Percentiles rank a stretch among this genome's conserved stretches.
These are phyloP conservation scores for Sugiyamaella pinicola DNA, from an alignment of 1,139 yeast species.

Conservation along the genomic window DNA sequence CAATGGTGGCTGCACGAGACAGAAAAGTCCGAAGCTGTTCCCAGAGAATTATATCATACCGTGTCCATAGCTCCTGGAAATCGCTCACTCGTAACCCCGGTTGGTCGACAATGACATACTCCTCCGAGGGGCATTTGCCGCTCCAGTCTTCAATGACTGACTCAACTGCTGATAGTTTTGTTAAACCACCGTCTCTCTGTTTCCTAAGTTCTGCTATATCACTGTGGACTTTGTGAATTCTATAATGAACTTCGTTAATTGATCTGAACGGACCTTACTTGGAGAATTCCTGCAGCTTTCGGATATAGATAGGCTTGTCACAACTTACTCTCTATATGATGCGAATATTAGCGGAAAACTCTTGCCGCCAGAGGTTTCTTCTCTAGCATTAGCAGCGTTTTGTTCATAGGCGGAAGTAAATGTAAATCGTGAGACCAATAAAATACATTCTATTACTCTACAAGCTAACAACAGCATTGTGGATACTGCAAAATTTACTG, in stretches of 20 bases:
- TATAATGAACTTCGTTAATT: constrained; percentile 11
- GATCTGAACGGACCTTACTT: no score
- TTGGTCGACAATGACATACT: constrained; percentile 64
- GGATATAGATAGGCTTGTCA: not conserved
- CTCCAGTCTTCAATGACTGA: constrained; percentile 53
- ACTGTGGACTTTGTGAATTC: constrained; percentile 44
- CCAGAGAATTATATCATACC: constrained; percentile 48
- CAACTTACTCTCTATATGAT: constrained; percentile 34
- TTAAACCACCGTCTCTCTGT: constrained; percentile 37
- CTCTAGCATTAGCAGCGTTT: not conserved
- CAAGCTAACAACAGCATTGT: not conserved
- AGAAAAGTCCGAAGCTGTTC: constrained; percentile 57
- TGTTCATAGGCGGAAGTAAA: not conserved
- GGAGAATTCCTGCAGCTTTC: not conserved
- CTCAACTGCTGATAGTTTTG: constrained; percentile 45
- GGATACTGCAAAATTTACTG: not conserved
- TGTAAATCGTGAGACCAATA: not conserved
- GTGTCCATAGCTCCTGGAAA: constrained; percentile 45
- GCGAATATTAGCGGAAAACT: constrained; percentile 35
- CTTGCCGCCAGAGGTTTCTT: not conserved
- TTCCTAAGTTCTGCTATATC: constrained; percentile 29
- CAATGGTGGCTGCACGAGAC: constrained; percentile 61
- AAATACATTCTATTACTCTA: not conserved
- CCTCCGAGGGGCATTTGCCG: constrained; percentile 68
- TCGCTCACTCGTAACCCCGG: constrained; percentile 71